These are phyloP conservation scores for Botrytis hyacinthi DNA, from an alignment of 2,329 filamentous ascomycete species.

Conservation along the genomic window DNA sequence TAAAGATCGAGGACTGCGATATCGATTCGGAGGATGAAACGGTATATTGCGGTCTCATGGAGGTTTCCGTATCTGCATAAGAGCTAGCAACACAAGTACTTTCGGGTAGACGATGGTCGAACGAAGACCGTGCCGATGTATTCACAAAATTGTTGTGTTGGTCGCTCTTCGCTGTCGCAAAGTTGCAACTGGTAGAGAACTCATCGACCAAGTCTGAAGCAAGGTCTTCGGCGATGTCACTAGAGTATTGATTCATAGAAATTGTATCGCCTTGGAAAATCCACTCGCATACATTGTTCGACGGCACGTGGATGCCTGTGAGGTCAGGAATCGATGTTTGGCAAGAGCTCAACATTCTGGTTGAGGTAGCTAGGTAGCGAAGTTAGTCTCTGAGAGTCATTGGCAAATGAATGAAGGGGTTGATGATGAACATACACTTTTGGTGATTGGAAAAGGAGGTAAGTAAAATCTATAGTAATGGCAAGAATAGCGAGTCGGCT, in stretches of 20 bases:
- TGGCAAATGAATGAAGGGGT: conserved; percentile 3
- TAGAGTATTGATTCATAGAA: background rate
- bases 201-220: background rate
- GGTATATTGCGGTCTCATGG: background rate
- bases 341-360: background rate
- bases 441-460: background rate
- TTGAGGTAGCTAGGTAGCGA: background rate
- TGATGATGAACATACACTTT: background rate
- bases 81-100: background rate
- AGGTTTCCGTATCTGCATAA: background rate
- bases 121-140: background rate
- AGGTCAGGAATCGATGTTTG: background rate
- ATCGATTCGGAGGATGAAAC: background rate
- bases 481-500: background rate
- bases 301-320: background rate
- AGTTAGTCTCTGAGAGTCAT: background rate
- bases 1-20: background rate
- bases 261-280: background rate
- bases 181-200: background rate
- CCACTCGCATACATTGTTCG: background rate
- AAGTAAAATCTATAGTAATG: background rate
- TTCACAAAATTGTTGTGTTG: background rate
- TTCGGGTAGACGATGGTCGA: background rate
- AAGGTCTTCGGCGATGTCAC: background rate
- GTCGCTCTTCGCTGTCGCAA: background rate